Conservation (phyloP, 306 rosid species). For the Mimosa pudica region DNA sequence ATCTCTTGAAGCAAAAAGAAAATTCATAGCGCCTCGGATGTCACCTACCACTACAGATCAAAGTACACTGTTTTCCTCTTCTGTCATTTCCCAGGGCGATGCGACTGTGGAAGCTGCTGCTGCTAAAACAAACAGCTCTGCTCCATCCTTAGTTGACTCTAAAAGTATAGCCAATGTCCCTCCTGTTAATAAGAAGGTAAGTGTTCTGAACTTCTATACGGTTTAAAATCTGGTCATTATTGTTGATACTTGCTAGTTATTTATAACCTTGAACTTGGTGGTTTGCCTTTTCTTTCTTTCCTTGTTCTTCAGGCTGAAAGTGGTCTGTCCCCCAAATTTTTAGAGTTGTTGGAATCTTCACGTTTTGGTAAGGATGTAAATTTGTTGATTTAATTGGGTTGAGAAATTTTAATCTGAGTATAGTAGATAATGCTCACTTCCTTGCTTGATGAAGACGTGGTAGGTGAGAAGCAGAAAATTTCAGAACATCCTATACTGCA, state of each 20-base stretch:
- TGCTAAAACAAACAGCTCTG: conserved; percentile 39
- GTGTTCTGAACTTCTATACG: conserved; percentile 32
- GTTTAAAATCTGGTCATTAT: conserved; percentile 15
- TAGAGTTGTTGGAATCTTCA: conserved; percentile 46
- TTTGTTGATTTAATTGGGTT: conserved; percentile 29
- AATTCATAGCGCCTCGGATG: conserved; percentile 76
- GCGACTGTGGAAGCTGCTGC: conserved; percentile 40
- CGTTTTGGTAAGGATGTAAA: conserved; percentile 47
- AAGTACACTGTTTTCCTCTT: conserved; percentile 44
- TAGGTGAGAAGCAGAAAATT: conserved; percentile 38
- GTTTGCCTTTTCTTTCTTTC: conserved; percentile 1
- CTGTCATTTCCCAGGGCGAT: conserved; percentile 43
- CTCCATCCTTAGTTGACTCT: conserved; percentile 36
- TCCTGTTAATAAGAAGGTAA: conserved; percentile 49
- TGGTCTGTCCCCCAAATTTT: conserved; percentile 37
- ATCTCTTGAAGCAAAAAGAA: conserved; percentile 88
- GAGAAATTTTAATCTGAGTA: conserved; percentile 25
- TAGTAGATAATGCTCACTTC: conserved; percentile 35
- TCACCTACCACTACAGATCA: conserved; percentile 60
- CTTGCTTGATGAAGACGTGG: conserved; percentile 37
- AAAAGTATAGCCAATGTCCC: conserved; percentile 32
- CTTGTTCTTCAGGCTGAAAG: conserved; percentile 50
- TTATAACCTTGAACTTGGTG: conserved; percentile 1
- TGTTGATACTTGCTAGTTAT: conserved; percentile 3
- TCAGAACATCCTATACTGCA: conserved; percentile 54